Percentiles rank a stretch among this genome's conserved stretches.
Evolutionary conservation across 805 yeast genomes (phyloP).

Genomic region (Metschnikowia dekortorum): DNA sequence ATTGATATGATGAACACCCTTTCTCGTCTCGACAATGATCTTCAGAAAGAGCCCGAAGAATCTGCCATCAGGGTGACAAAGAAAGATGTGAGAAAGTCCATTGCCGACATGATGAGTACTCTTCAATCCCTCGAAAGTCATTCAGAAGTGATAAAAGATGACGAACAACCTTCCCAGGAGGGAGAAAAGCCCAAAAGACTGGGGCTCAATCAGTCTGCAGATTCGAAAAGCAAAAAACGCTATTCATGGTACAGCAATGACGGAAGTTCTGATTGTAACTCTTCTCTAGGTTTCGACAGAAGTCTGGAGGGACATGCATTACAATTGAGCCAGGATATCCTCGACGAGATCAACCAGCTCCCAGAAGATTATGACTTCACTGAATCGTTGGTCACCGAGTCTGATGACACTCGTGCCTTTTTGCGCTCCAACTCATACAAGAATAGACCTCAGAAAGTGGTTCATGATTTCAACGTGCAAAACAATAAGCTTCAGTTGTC

Average conservation of each 20-base stretch:
- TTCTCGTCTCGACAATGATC: conserved; percentile 1
- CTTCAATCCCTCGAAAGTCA: conserved; percentile 19
- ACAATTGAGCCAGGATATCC: conserved; percentile 24
- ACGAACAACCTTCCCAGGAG: neutral
- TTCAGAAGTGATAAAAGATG: conserved; percentile 1
- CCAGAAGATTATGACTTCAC: conserved; percentile 40
- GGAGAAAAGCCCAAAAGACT: neutral
- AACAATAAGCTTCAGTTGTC: conserved; percentile 34
- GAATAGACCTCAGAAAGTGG: conserved; percentile 31
- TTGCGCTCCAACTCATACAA: conserved; percentile 37
- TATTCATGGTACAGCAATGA: conserved; percentile 32
- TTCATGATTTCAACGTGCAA: conserved; percentile 19
- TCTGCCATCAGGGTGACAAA: conserved; percentile 13
- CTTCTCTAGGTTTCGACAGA: neutral
- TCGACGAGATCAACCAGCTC: conserved; percentile 34
- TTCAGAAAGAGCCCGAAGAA: conserved; percentile 1
- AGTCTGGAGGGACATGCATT: neutral
- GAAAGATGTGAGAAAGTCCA: conserved; percentile 19
- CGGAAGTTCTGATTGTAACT: conserved; percentile 16
- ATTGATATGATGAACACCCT: conserved; percentile 7
- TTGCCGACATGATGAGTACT: conserved; percentile 27
- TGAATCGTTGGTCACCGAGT: conserved; percentile 15
- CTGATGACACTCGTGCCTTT: conserved; percentile 12
- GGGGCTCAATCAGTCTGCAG: neutral
- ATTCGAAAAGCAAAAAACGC: conserved; percentile 4